Conservation (phyloP, 148 eudicot genomes). For the Limonium bicolor region DNA sequence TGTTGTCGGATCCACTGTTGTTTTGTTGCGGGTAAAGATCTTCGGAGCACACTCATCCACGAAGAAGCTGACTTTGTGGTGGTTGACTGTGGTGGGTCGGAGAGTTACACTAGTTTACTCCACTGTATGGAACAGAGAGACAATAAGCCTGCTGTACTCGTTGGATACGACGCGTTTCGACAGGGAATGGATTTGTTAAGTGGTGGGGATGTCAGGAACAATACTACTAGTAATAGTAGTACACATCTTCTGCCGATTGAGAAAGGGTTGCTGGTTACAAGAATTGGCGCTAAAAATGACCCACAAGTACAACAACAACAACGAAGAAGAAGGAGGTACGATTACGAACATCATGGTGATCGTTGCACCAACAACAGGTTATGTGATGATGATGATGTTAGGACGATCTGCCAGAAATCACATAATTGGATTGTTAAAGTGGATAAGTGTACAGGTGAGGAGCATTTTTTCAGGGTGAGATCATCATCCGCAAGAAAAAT, state of each 20-base stretch:
- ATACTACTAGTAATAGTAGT: no score
- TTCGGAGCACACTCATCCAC: no score
- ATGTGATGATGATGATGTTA: constrained; percentile 1
- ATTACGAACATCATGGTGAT: constrained; percentile 2
- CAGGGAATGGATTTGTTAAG: constrained; percentile 20
- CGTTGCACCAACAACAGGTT: no score
- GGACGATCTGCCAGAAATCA: constrained; percentile 25
- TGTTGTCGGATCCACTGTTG: no score
- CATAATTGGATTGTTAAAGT: constrained; percentile 70
- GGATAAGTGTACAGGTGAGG: constrained; percentile 75
- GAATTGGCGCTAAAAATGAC: no score
- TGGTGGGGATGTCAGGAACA: constrained; percentile 20
- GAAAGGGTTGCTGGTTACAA: constrained; percentile 50
- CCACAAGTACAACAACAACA: no score
- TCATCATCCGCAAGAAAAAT: no score
- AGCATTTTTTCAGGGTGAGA: constrained; percentile 67
- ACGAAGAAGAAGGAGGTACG: not conserved
- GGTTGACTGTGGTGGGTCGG: constrained; percentile 34
- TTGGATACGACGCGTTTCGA: constrained; percentile 48
- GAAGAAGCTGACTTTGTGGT: constrained; percentile 41
- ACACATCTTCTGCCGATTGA: constrained; percentile 56
- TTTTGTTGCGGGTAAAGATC: no score
- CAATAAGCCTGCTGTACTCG: constrained; percentile 12
- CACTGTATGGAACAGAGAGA: constrained; percentile 8
- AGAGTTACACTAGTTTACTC: constrained; percentile 20